These are phyloP conservation scores for Lipomyces sp. DNA, from an alignment of 805 yeast species.

Conservation along the genomic window DNA sequence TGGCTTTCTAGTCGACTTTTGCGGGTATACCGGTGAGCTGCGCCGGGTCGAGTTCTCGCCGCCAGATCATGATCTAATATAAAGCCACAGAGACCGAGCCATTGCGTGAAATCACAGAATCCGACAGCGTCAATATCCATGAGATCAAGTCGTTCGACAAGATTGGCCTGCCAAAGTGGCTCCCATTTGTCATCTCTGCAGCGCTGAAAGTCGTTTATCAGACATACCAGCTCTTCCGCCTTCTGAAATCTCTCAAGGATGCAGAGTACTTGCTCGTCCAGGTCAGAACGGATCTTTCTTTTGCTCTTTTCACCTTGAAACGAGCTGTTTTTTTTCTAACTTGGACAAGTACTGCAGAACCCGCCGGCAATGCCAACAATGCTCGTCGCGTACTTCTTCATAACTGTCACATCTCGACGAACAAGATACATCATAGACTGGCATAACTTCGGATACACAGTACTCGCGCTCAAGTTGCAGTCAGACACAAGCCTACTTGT, in stretches of 20 bases:
- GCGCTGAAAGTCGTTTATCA: slow-evolving; percentile 55
- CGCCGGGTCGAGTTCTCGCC: too few species aligned
- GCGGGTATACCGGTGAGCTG: slow-evolving; percentile 60
- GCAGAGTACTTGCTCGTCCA: slow-evolving; percentile 62
- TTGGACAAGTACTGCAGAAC: too few species aligned
- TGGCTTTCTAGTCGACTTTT: slow-evolving; percentile 73
- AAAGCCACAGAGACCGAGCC: slow-evolving; percentile 18
- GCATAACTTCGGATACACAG: slow-evolving; percentile 91
- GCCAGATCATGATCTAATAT: too few species aligned
- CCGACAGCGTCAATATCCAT: slow-evolving; percentile 34
- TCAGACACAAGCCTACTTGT: slow-evolving; percentile 57
- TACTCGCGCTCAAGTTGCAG: slow-evolving; percentile 62
- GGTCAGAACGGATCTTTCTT: slow-evolving; percentile 1
- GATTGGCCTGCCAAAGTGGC: slow-evolving; percentile 17
- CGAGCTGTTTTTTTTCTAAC: too few species aligned
- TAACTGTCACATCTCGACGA: slow-evolving; percentile 48
- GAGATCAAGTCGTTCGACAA: slow-evolving; percentile 34
- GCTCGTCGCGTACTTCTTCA: slow-evolving; percentile 56
- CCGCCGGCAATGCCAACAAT: slow-evolving; percentile 91
- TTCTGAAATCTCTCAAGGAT: slow-evolving; percentile 56
- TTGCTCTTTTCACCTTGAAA: too few species aligned
- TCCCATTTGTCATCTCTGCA: slow-evolving; percentile 61
- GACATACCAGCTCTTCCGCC: slow-evolving; percentile 31
- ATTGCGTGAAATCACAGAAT: slow-evolving; percentile 30
- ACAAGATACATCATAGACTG: slow-evolving; percentile 80